phyloP scores from a whole-genome alignment of 176 grass and related monocot genomes.

The Zoysia japonica region DNA sequence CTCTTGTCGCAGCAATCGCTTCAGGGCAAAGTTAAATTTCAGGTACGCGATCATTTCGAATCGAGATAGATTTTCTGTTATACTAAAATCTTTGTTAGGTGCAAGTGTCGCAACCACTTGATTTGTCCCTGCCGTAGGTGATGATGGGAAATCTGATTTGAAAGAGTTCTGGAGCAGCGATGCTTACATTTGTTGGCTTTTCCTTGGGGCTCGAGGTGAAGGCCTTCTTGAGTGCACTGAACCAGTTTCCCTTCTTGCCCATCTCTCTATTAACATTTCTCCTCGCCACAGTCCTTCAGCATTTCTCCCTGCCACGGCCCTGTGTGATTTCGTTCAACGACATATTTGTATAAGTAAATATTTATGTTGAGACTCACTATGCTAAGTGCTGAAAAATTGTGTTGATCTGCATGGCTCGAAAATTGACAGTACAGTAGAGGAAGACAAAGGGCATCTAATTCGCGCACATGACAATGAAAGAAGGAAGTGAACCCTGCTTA shows the following conservation, averaged over 20 bases:
- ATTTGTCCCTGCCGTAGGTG: not conserved
- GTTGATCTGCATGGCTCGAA: not conserved
- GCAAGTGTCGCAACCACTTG: not conserved
- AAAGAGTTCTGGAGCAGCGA: not conserved
- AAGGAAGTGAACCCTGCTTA: conserved; percentile 10
- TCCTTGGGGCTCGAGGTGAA: conserved; percentile 74
- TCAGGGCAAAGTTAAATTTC: conserved; percentile 4
- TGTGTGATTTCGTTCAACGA: not conserved
- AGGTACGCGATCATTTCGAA: not conserved
- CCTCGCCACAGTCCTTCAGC: conserved; percentile 12
- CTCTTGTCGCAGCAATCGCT: conserved; percentile 12
- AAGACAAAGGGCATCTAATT: not conserved
- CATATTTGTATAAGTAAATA: not conserved
- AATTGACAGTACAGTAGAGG: not conserved
- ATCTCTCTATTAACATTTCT: conserved; percentile 73
- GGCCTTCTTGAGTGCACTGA: conserved; percentile 74
- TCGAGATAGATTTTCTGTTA: not conserved
- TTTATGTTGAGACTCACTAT: not conserved
- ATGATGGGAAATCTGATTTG: not conserved
- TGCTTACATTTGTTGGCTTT: conserved; percentile 62
- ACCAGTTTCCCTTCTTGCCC: conserved; percentile 96
- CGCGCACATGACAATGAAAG: not conserved
- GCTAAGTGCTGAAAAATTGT: not conserved
- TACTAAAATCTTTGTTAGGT: not conserved
- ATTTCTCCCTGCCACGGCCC: not conserved